Conservation (phyloP, 2,329 filamentous ascomycete genomes). For the Trichophyton mentagrophytes region DNA sequence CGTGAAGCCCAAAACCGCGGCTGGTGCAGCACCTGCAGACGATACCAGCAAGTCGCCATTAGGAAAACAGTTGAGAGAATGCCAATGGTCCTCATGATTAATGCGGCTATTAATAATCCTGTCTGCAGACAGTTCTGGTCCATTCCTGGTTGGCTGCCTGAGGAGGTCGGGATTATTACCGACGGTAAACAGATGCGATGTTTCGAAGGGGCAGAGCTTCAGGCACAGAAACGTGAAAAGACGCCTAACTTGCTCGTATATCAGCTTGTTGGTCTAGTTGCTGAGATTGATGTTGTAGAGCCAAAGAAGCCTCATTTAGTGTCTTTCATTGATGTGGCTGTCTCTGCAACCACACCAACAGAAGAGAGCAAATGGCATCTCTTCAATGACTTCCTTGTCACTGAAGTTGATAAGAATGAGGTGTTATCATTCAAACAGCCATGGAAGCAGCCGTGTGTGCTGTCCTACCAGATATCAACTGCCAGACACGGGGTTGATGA, state of each 20-base stretch:
- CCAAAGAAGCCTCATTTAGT: conserved; percentile 84
- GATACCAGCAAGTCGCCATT: conserved; percentile 78
- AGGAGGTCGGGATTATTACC: conserved; percentile 85
- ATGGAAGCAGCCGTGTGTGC: conserved; percentile 85
- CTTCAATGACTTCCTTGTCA: conserved; percentile 93
- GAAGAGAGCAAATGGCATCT: conserved; percentile 73
- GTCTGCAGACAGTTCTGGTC: conserved; percentile 68
- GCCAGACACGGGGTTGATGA: conserved; percentile 72
- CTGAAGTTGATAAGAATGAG: conserved; percentile 65
- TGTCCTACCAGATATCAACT: conserved; percentile 73
- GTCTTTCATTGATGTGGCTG: conserved; percentile 69
- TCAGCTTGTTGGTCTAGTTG: conserved; percentile 77
- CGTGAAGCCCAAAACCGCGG: conserved; percentile 77
- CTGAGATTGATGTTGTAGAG: conserved; percentile 76
- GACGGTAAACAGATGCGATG: conserved; percentile 88
- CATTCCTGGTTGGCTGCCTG: conserved; percentile 77
- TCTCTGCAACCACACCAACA: conserved; percentile 34
- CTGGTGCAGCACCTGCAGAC: conserved; percentile 83
- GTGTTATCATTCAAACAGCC: conserved; percentile 77
- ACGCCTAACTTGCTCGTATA: conserved; percentile 77
- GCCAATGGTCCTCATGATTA: conserved; percentile 77
- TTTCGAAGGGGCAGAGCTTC: conserved; percentile 83
- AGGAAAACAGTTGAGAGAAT: conserved; percentile 72
- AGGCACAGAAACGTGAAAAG: conserved; percentile 63
- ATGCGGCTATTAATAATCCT: conserved; percentile 58